Conservation (phyloP, 1,284 basidiomycete species). For the Ganoderma sinense region DNA sequence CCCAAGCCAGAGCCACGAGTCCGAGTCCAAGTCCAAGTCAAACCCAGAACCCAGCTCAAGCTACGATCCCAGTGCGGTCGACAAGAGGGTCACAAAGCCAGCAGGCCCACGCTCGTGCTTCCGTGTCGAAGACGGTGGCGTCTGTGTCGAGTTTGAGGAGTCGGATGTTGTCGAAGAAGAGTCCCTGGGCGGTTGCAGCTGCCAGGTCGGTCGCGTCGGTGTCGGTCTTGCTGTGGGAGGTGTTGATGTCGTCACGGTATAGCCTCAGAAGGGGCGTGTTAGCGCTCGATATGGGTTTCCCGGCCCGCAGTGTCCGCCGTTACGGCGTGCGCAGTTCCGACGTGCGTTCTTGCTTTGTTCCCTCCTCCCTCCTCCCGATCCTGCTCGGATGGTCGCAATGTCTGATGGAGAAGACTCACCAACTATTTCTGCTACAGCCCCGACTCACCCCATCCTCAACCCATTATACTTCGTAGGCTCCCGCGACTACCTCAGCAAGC, state of each 20-base stretch:
- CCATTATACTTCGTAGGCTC: background rate
- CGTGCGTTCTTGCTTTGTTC: too few species aligned
- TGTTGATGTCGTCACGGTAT: too few species aligned
- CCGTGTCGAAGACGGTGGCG: background rate
- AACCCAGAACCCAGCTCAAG: background rate
- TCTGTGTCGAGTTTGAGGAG: background rate
- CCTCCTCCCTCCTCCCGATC: too few species aligned
- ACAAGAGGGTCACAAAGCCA: background rate
- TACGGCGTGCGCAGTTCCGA: too few species aligned
- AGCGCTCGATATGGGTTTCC: too few species aligned
- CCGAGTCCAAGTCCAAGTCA: background rate
- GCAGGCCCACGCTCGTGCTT: background rate
- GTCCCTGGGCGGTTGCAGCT: background rate
- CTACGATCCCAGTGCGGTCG: background rate
- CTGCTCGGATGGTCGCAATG: background rate
- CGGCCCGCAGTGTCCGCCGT: too few species aligned
- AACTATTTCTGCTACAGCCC: too few species aligned
- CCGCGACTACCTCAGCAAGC: background rate
- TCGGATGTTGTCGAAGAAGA: background rate
- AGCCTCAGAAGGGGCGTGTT: too few species aligned
- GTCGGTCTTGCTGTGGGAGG: background rate
- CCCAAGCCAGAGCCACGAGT: background rate
- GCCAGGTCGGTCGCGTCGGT: background rate
- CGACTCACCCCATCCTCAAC: background rate
- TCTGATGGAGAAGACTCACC: background rate